A percentile compares a stretch with the other conserved stretches of the same genome.
Conservation (phyloP, 2,329 filamentous ascomycete species). For the Chrysoporthe puriensis region DNA sequence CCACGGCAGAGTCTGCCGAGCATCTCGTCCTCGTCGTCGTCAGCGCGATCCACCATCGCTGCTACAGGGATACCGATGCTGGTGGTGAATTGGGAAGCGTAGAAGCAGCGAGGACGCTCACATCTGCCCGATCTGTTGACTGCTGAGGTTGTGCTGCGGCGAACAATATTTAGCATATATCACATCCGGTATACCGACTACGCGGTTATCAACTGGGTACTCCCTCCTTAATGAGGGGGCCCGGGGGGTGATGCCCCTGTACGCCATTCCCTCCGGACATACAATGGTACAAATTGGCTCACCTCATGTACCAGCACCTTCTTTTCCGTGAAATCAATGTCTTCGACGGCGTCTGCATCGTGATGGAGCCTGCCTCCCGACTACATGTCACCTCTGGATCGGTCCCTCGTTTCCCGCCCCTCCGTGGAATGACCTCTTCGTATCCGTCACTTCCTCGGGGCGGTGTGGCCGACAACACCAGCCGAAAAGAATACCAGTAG, state of each 20-base stretch:
- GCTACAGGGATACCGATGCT: background rate
- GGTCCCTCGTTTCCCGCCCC: too few relatives aligned
- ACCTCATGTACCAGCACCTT: background rate
- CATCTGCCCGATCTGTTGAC: background rate
- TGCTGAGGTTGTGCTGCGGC: background rate
- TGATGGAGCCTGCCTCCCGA: too few relatives aligned
- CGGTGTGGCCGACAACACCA: too few relatives aligned
- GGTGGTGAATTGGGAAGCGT: background rate
- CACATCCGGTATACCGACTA: background rate
- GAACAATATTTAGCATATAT: background rate
- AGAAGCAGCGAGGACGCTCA: background rate
- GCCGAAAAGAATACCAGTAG: too few relatives aligned
- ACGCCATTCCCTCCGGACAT: background rate
- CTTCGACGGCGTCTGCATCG: too few relatives aligned
- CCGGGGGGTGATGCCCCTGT: background rate
- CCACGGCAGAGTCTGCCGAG: slow-evolving; percentile 9
- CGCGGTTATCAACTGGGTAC: slow-evolving; percentile 2
- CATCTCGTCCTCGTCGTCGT: slow-evolving; percentile 12
- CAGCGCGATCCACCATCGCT: slow-evolving; percentile 13
- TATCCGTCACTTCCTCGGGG: too few relatives aligned
- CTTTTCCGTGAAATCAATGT: too few relatives aligned
- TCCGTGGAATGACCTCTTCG: too few relatives aligned
- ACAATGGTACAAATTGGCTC: slow-evolving; percentile 2
- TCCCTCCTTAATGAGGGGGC: background rate
- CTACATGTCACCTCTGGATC: too few relatives aligned